phyloP scores from a whole-genome alignment of 176 grass and related monocot genomes.

The Oryza rufipogon region DNA sequence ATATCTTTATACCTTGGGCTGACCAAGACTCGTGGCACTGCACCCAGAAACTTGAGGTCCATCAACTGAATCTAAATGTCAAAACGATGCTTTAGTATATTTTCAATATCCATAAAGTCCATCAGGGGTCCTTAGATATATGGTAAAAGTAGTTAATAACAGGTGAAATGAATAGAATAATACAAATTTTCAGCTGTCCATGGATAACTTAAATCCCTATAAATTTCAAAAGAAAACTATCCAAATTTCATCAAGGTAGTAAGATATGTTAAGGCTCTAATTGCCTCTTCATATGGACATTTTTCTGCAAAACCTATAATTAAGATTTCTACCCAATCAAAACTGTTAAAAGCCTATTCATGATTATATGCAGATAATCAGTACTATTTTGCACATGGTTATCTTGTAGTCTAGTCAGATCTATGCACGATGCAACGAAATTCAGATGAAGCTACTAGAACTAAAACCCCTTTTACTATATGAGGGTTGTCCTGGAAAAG shows the following conservation, averaged over 20 bases:
- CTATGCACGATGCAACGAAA: background rate
- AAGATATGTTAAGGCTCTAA: no score
- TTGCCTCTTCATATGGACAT: constrained; percentile 2
- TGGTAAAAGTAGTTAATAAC: background rate
- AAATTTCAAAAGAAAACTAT: background rate
- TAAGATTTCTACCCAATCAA: constrained; percentile 16
- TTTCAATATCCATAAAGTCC: constrained; percentile 22
- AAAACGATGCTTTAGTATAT: constrained; percentile 12
- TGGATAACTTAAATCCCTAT: constrained; percentile 5
- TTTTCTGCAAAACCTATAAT: background rate
- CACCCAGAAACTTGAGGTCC: constrained; percentile 37
- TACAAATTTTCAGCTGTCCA: background rate
- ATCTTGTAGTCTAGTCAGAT: background rate
- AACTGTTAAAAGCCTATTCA: background rate
- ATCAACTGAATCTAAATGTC: constrained; percentile 36
- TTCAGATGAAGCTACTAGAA: background rate
- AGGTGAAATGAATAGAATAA: background rate
- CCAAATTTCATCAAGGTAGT: background rate
- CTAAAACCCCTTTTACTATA: background rate
- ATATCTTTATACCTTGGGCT: constrained; percentile 51
- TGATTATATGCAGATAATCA: background rate
- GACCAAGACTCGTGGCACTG: constrained; percentile 39
- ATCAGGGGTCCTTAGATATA: constrained; percentile 16
- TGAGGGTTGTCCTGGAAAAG: background rate
- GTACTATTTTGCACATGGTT: background rate